Evolutionary conservation across 2,329 filamentous ascomycete species (phyloP), one percentile per base, ranked within the genome.

Genomic region (Fusarium stilboides): DNA sequence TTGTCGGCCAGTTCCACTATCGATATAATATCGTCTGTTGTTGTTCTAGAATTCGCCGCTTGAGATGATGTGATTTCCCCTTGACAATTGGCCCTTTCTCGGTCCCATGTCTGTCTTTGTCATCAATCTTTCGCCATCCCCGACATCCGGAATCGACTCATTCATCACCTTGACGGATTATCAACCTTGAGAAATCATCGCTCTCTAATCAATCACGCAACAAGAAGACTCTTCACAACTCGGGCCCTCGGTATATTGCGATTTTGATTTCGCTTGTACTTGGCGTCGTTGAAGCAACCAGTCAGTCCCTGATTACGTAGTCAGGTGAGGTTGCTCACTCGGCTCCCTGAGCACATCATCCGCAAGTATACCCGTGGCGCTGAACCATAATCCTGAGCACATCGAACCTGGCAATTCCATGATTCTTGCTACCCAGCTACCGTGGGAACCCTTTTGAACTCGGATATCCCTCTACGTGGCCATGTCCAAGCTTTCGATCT

Each of bases 261-360:
- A 26, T 3, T 19, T 5, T 15, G 6, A 19, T 15, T 19, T 47
- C 56, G 52, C 40, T 28, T 52, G 56, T 51, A 45, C 46, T 47
- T 55, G 20, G 39, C 24, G 42, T 19, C 43, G 34, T 20, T 20
- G 22, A 37, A 45, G 20, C n/a, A 39, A 39, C 9, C 44, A 47
- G 13, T 19, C 34, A 39, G 40, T 51, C n/a, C 37, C 34, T 50
- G 40, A 52, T 71, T 64, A 60, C 50, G 34, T 62, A 47, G 42
- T n/a, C 31, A 43, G 39, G 36, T 50, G 49, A 10, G 31, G 55
- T 63, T 71, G 68, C 65, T 73, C 70, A 73, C 55, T 61, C 56
- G 37, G 53, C 20, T 47, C 14, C 12, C 24, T 34, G 45, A 73
- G 69, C 71, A 74, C 71, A 74, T 68, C 71, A 74, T 74, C 60